Conservation (phyloP, 2,329 filamentous ascomycete genomes). For the Colletotrichum zoysiae region DNA sequence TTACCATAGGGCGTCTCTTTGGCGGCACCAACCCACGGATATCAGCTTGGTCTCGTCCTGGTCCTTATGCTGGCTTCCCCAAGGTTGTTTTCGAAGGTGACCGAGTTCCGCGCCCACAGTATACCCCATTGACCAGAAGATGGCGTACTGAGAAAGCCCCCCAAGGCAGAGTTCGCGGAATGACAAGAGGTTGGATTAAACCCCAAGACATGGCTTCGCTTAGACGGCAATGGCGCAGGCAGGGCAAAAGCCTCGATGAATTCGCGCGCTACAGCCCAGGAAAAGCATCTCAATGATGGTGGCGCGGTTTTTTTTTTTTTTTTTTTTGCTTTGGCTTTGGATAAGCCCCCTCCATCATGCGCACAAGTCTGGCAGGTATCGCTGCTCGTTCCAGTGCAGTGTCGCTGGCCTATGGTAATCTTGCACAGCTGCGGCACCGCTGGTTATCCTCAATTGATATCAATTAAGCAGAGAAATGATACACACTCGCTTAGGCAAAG, state of each 20-base stretch:
- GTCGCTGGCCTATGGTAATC: not conserved
- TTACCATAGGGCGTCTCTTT: too few relatives aligned
- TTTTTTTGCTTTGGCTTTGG: not conserved
- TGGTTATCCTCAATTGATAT: not conserved
- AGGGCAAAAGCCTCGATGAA: not conserved
- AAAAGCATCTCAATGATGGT: not conserved
- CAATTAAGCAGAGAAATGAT: not conserved
- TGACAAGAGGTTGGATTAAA: not conserved
- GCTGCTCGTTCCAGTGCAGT: too few relatives aligned
- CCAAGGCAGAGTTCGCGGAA: not conserved
- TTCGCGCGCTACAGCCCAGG: not conserved
- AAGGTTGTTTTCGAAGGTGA: too few relatives aligned
- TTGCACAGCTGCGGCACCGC: not conserved
- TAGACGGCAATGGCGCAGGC: not conserved
- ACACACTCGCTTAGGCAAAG: too few relatives aligned
- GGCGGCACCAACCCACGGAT: too few relatives aligned
- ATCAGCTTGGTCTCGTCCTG: too few relatives aligned
- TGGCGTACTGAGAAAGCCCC: too few relatives aligned
- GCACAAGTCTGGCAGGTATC: not conserved
- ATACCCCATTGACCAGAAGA: too few relatives aligned
- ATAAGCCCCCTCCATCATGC: not conserved
- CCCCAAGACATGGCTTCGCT: not conserved
- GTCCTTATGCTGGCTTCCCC: too few relatives aligned
- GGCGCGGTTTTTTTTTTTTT: not conserved
- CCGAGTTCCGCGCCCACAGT: too few relatives aligned